A percentile compares a stretch with the other conserved stretches of the same genome.
Conservation (phyloP, 2,329 filamentous ascomycete species). For the Canariomyces notabilis region DNA sequence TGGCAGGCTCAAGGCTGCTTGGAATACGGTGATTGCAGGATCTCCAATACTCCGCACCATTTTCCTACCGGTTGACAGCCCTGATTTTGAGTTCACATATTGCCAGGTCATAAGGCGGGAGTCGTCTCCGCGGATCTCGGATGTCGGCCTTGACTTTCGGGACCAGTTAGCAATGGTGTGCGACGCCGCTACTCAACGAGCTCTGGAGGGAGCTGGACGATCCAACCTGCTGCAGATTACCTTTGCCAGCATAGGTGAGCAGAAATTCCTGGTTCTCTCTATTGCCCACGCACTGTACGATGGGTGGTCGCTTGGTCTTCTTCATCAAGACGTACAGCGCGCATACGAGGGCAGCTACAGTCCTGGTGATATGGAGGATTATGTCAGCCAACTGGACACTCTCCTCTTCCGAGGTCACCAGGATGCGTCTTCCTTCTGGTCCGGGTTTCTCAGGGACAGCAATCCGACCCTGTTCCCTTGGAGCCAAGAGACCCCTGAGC, state of each 20-base stretch:
- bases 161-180: constrained; percentile 36
- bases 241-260: constrained; percentile 32
- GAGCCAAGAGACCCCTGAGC: neutral
- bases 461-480: constrained; percentile 8
- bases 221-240: constrained; percentile 46
- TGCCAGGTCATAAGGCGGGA: constrained; percentile 43
- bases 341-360: constrained; percentile 51
- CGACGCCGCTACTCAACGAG: constrained; percentile 33
- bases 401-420: constrained; percentile 41
- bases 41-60: constrained; percentile 71
- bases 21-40: constrained; percentile 51
- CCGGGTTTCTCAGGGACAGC: constrained; percentile 54
- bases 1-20: constrained; percentile 53
- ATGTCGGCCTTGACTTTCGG: constrained; percentile 24
- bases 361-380: constrained; percentile 37
- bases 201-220: constrained; percentile 33
- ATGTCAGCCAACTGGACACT: constrained; percentile 49
- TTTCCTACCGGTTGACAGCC: constrained; percentile 63
- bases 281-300: constrained; percentile 87
- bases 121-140: constrained; percentile 19
- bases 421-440: constrained; percentile 63
- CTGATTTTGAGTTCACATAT: constrained; percentile 46
- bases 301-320: constrained; percentile 71
- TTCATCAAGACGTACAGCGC: constrained; percentile 65
- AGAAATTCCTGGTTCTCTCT: constrained; percentile 55